Percentiles rank a stretch among this genome's conserved stretches.
phyloP scores from a whole-genome alignment of 1,139 yeast genomes.

The Hyphopichia fennica region DNA sequence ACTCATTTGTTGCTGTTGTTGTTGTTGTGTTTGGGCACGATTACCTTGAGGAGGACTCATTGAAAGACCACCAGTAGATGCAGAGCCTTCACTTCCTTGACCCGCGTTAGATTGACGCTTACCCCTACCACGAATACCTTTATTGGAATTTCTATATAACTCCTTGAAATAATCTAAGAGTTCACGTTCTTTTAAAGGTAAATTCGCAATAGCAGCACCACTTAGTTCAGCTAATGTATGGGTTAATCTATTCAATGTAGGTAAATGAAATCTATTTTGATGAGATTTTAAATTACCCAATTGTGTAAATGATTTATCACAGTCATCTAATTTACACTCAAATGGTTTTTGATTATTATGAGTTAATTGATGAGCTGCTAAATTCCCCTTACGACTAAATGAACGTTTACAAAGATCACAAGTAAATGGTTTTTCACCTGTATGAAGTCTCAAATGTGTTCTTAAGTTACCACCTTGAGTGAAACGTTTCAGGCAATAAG shows the following conservation, averaged over 20 bases:
- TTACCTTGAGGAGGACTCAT: slow-evolving; percentile 1
- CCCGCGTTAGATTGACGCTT: slow-evolving; percentile 23
- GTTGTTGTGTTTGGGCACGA: background rate
- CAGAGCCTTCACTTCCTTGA: background rate
- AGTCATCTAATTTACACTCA: slow-evolving; percentile 75
- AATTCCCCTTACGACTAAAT: slow-evolving; percentile 86
- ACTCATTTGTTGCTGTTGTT: slow-evolving; percentile 1
- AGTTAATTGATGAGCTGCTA: slow-evolving; percentile 81
- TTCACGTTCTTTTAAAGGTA: slow-evolving; percentile 66
- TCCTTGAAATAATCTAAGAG: slow-evolving; percentile 74
- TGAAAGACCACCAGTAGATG: background rate
- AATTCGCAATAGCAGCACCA: slow-evolving; percentile 44
- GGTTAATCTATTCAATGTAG: slow-evolving; percentile 66
- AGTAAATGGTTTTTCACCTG: slow-evolving; percentile 86
- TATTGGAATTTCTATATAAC: slow-evolving; percentile 80
- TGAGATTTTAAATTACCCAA: slow-evolving; percentile 91
- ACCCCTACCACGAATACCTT: slow-evolving; percentile 91
- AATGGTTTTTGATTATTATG: slow-evolving; percentile 80
- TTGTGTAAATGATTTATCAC: slow-evolving; percentile 87
- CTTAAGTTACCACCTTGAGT: slow-evolving; percentile 92
- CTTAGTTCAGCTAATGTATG: slow-evolving; percentile 59
- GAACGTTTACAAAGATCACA: slow-evolving; percentile 72
- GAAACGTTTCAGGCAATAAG: slow-evolving; percentile 75
- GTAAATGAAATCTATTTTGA: slow-evolving; percentile 83
- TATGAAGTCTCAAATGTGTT: slow-evolving; percentile 84